Evolutionary conservation across 805 yeast genomes (phyloP), one percentile per base, ranked within the genome.

Genomic region (Yamadazyma insecticola): DNA sequence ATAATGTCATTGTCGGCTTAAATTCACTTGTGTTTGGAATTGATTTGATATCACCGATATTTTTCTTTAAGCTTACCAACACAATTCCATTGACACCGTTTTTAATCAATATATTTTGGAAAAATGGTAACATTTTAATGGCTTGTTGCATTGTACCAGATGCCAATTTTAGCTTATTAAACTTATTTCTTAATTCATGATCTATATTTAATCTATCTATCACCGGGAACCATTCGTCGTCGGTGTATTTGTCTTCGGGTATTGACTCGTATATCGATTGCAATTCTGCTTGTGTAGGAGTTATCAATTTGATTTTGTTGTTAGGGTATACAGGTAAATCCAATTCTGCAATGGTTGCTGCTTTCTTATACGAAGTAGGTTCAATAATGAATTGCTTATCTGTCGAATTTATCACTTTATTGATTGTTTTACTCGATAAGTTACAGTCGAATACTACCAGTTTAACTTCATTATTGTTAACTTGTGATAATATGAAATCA

Each of bases 311-410:
- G 16, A 73, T 41, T 22, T 43, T 29, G 29, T 70, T 60, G 23
- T 72, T 39, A 0, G 87, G 86, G 41, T 57, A 78, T 5, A 70
- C 68, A 2, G 46, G 41, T 3, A 72, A 44, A n/a, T 54, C 39
- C 4, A 67, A 30, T 17, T 50, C 17, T 0, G 75, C 67, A 3
- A 82, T 42, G 34, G 67, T 63, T 0, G 53, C 51, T 2, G 89
- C 72, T 48, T 86, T 87, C 3, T 75, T 66, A 1, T 61, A 65
- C 1, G 92, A 80, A 0, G 96, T 87, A 4, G 96, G 96, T 42
- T 87, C 96, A 36, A 79, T 65, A 1, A 81, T 59, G 2, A 70
- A 62, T 7, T 50, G 54, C 33, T 8, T 23, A 1, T 55, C 32
- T 13, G 42, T 37, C 18, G 23, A 16, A 5, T 47, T 45, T 13